Conservation (phyloP, 331 rosid species). For the Prunus yedoensis region DNA sequence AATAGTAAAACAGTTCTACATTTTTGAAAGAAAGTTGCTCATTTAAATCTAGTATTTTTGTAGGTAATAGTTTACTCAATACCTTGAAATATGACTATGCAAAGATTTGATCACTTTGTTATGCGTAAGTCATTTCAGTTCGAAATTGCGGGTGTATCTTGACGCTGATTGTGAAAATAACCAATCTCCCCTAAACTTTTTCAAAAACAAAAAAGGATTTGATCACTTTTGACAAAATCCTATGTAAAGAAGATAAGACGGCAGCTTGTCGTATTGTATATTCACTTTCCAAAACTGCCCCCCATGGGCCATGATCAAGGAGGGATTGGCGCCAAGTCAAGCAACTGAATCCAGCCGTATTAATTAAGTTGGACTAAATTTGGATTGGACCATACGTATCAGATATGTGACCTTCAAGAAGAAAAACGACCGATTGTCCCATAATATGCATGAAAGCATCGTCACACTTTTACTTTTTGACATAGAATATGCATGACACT, state of each 20-base stretch:
- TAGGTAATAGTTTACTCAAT: too few species aligned
- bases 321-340: neutral
- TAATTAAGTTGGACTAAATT: too few species aligned
- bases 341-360: neutral
- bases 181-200: too few species aligned
- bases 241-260: neutral
- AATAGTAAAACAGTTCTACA: too few species aligned
- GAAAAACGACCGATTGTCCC: too few species aligned
- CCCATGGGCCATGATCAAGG: constrained; percentile 1
- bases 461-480: neutral
- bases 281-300: constrained; percentile 6
- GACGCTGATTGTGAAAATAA: accelerated
- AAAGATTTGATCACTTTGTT: too few species aligned
- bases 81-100: too few species aligned
- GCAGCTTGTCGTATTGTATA: neutral
- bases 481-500: neutral
- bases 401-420: too few species aligned
- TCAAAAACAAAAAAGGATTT: too few species aligned
- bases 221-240: constrained; percentile 2
- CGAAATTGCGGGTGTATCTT: accelerated
- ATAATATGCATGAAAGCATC: neutral
- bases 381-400: too few species aligned
- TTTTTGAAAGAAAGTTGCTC: too few species aligned
- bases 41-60: too few species aligned
- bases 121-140: accelerated